Base-by-base conservation (phyloP, 169 alveolate genomes). In the Plasmodium yoelii region DNA sequence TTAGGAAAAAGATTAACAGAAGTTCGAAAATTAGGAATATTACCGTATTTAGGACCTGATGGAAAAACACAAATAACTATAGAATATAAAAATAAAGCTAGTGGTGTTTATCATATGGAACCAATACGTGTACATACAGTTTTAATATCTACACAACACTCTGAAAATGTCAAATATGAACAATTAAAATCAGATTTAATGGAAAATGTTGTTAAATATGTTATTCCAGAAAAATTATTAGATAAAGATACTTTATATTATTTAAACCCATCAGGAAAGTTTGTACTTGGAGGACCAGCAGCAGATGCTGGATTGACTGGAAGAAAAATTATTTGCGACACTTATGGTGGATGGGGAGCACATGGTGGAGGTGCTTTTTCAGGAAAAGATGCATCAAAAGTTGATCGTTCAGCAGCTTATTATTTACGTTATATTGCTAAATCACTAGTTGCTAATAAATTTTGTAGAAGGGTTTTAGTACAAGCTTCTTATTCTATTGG, bases 311-410 rank as follows among this genome's bases (percentile, higher is more conserved):
- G 99, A 28, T 96, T 98, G 53, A 98, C 99, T 12, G 99, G 99
- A 73, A 96, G 99, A 61, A 99, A 99, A 93, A 98, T 98, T 80
- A 98, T 99, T 68, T 99, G 98, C 47, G 99, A 98, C 93, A 99
- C 99, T 24, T 99, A 98, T 94, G 99, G 99, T 28, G 99, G 99
- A 60, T 98, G 99, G 99, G 99, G 99, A 13, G 99, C 99, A 22
- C 99, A 98, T 92, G 99, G 99, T 22, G 99, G 99, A 12, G 99
- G 99, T 60, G 99, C 99, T 63, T 99, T 99, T 97, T 98, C 99
- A 61, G 99, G 99, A 90, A 99, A 99, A 92, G 99, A 99, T 88
- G 93, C 99, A 63, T 96, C 99, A 47, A 99, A 99, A 95, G 99
- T 98, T 46, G 99, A 99, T 90, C 95, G 99, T 57, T 97, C 99